Evolutionary conservation across 768 basidiomycete genomes (phyloP), one percentile per base, ranked within the genome.

Genomic region (Amyloporia xantha): DNA sequence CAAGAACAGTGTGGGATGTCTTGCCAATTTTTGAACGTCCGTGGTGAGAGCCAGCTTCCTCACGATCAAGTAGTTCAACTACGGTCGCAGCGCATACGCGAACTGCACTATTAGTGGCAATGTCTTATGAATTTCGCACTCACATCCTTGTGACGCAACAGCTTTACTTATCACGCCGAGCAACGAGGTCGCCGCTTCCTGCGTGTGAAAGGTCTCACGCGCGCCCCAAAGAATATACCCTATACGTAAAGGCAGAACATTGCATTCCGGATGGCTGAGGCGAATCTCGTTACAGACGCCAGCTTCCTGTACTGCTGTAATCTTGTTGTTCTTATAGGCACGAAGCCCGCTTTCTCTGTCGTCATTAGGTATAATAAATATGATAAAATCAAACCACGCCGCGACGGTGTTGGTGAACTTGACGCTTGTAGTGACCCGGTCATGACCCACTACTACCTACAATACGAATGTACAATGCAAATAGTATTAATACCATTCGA

Each of bases 1-100:
- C 92, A 98, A 98, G 63, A 98, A 96, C 74, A 98, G 98, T 94
- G 96, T 96, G 67, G 98, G 97, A 61, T 92, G 95, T 66, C 86
- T 90, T 9, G 96, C 94, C 92, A 99, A 98, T 59, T 98, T 96
- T 23, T 97, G 92, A 74, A 98, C 95, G 67, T 99, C 93, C 13
- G 96, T 91, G n/a, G 87, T 86, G 28, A 80, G 82, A 24, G 93
- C 86, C 10, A 99, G 78, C 68, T 99, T 96, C 73, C 98, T 99
- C 73, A 99, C 96, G 44, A 94, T 89, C 51, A 99, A 77, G 71
- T 99, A 99, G 21, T 98, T 94, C 73, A 93, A 94, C 68, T 99
- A n/a, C n/a, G n/a, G 96, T 50, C 96, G 84, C 53, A 99, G 75
- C 9, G 94, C 94, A 60, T 15, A 51, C 46, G 19, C 36, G 47